A percentile compares a stretch with the other conserved stretches of the same genome.
Evolutionary conservation across 495 filamentous ascomycete genomes (phyloP).

Genomic region (Neurospora sp.): DNA sequence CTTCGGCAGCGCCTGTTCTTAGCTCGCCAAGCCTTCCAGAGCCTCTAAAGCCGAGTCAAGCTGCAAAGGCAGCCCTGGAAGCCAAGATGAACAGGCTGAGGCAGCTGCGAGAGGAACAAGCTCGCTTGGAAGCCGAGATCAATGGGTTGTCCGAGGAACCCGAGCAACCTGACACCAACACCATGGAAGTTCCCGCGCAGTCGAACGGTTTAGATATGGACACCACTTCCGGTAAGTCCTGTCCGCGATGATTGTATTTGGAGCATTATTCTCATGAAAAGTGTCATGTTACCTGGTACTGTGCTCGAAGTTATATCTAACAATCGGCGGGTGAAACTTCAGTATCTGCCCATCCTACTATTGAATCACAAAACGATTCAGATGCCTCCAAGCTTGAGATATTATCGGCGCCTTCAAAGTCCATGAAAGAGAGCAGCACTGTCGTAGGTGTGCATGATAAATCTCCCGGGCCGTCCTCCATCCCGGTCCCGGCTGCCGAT

Average conservation of each 20-base stretch:
- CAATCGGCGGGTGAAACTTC: not conserved
- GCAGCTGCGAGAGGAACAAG: slow-evolving; percentile 46
- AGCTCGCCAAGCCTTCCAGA: slow-evolving; percentile 10
- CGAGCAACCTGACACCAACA: slow-evolving; percentile 38
- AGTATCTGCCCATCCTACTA: not conserved
- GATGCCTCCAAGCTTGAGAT: not conserved
- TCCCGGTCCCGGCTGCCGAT: not conserved
- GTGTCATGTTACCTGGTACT: not conserved
- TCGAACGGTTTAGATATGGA: not conserved
- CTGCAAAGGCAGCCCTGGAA: slow-evolving; percentile 30
- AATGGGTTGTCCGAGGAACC: slow-evolving; percentile 42
- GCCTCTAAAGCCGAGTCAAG: slow-evolving; percentile 10
- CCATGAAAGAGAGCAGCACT: not conserved
- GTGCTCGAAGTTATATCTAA: not conserved
- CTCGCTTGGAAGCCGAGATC: slow-evolving; percentile 48
- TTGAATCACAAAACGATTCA: not conserved
- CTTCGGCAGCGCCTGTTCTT: not conserved
- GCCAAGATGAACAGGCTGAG: slow-evolving; percentile 42
- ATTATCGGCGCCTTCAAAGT: not conserved
- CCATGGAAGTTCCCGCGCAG: slow-evolving; percentile 18
- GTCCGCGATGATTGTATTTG: not conserved
- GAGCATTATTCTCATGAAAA: not conserved
- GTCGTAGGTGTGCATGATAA: not conserved
- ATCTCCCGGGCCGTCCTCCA: not conserved
- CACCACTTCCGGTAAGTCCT: slow-evolving; percentile 1